These are phyloP conservation scores for Geotrichum histeridarum DNA, from an alignment of 1,139 yeast genomes.

Conservation along the genomic window DNA sequence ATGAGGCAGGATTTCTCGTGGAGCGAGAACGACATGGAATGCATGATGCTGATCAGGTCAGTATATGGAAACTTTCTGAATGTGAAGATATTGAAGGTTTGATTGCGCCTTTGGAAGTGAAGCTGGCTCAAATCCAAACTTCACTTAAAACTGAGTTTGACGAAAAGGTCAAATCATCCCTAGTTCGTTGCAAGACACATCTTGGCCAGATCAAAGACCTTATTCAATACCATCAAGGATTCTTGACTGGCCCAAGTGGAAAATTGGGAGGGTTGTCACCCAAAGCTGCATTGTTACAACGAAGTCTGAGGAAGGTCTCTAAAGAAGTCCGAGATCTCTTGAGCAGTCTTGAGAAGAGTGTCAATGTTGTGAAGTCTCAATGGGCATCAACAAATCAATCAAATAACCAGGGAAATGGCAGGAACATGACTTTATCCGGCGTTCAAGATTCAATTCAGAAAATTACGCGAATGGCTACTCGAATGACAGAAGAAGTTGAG, in stretches of 20 bases:
- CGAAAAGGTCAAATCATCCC: conserved; percentile 20
- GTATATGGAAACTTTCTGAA: conserved; percentile 26
- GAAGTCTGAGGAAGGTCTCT: conserved; percentile 22
- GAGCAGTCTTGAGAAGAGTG: conserved; percentile 12
- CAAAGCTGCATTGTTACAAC: conserved; percentile 29
- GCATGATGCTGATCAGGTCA: conserved; percentile 22
- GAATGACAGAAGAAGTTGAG: conserved; percentile 3
- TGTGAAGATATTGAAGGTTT: conserved; percentile 21
- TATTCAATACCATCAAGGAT: conserved; percentile 23
- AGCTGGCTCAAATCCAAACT: conserved; percentile 11
- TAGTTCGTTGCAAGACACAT: conserved; percentile 22
- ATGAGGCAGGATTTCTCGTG: conserved; percentile 3
- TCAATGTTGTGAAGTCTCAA: conserved; percentile 7
- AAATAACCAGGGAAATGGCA: background rate
- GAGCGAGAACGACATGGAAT: conserved; percentile 12
- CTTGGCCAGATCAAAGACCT: conserved; percentile 26
- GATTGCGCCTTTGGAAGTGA: conserved; percentile 20
- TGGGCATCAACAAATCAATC: background rate
- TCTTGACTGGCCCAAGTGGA: conserved; percentile 23
- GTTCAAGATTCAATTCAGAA: conserved; percentile 13
- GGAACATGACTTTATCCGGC: background rate
- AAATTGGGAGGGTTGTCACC: conserved; percentile 27
- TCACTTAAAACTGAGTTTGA: conserved; percentile 12
- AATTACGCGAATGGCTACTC: conserved; percentile 3
- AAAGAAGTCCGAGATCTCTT: conserved; percentile 23